Base-by-base conservation (phyloP, 1,139 yeast genomes). In the Debaryomyces sp. region DNA sequence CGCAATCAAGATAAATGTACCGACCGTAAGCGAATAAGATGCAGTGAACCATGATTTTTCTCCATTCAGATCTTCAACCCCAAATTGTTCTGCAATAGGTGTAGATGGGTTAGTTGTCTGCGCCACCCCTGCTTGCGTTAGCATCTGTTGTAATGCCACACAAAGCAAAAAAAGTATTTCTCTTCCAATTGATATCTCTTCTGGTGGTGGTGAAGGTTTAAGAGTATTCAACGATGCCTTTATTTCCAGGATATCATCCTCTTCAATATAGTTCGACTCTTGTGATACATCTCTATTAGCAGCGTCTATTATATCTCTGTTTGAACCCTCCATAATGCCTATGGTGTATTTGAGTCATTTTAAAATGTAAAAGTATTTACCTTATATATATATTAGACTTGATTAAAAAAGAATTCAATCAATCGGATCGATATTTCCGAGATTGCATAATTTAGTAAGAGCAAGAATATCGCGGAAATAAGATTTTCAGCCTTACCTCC, bases 1-100 rank as follows among this genome's bases (percentile, higher is more conserved):
- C 1, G 85, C 77, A 3, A 80, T 67, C 30, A 85, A 63, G 48
- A 84, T 84, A 51, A 84, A 81, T 0, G 89, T 80, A 9, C 89
- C 89, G 12, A 79, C 82, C 0, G 87, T 79, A 43, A 84, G 65
- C 1, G 85, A 76, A 55, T 71, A 83, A 0, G 84, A 71, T 0
- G 87, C 85, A 5, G 83, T 68, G 60, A 80, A 80, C 89, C 89
- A 84, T 5, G 82, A 71, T 12, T 73, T 67, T 58, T 73, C 75
- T 5, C 85, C 85, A 1, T 70, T 61, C 3, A 58, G 57, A 46
- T 56, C 62, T 42, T 47, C 62, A 33, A 65, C 76, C 3, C 62
- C 63, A 48, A 80, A 80, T 18, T 70, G 62, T 8, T 56, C 53
- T 2, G 75, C 77, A 3, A 82, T 70, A 12, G 60, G 58, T 5